phyloP scores from a whole-genome alignment of 106 monocot genomes.

The Amphibolis antarctica region DNA sequence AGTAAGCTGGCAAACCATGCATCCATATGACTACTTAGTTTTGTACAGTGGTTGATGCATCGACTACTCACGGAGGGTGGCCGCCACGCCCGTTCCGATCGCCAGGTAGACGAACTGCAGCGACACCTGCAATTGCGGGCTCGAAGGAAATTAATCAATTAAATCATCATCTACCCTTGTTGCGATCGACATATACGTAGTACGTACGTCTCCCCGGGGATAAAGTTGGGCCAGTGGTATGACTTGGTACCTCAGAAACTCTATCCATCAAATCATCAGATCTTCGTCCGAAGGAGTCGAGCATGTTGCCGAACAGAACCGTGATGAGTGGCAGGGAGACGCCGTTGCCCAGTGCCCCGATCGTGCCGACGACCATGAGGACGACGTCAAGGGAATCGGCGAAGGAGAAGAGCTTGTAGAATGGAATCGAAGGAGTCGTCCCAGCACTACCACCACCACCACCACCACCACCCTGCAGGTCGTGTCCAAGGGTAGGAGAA shows the following conservation, averaged over 20 bases:
- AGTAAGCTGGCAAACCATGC: neutral
- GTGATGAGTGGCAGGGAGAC: conserved; percentile 38
- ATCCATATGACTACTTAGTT: neutral
- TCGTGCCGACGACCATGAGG: conserved; percentile 33
- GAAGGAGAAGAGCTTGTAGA: conserved; percentile 30
- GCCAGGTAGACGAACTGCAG: conserved; percentile 52
- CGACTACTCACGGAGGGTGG: conserved; percentile 40
- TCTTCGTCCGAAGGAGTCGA: conserved; percentile 35
- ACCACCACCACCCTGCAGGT: no score
- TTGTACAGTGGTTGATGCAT: neutral
- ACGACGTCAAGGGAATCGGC: conserved; percentile 32
- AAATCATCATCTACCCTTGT: neutral
- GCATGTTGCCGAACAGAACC: conserved; percentile 38
- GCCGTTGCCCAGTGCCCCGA: conserved; percentile 31
- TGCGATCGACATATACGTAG: neutral
- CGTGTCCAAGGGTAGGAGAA: no score
- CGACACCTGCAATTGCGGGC: conserved; percentile 23
- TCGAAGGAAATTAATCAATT: neutral
- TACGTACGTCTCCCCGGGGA: neutral
- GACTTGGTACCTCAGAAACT: conserved; percentile 32
- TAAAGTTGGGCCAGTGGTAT: no score
- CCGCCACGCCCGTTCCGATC: conserved; percentile 26
- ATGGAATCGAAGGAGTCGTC: conserved; percentile 8
- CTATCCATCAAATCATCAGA: conserved; percentile 17
- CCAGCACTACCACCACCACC: no score